These are phyloP conservation scores for Telfairia occidentalis DNA, from an alignment of 331 rosid genomes.

Conservation along the genomic window DNA sequence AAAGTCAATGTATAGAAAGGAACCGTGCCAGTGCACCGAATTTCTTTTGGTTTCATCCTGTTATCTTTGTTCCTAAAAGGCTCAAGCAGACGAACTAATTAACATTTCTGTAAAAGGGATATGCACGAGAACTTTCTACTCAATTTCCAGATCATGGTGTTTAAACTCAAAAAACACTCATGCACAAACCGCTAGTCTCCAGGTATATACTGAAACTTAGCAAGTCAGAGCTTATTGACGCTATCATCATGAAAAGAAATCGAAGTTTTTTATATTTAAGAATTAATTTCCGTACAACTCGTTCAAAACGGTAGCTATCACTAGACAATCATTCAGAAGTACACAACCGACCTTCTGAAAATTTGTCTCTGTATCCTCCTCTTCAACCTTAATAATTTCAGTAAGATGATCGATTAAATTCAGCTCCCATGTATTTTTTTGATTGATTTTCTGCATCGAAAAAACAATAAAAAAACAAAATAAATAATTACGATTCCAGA, in stretches of 20 bases:
- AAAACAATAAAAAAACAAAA: background rate
- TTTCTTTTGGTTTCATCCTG: background rate
- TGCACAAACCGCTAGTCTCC: background rate
- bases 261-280: background rate
- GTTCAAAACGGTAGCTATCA: background rate
- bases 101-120: background rate
- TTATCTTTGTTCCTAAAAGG: background rate
- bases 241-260: background rate
- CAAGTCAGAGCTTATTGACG: background rate
- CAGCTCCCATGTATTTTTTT: constrained; percentile 93
- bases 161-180: background rate
- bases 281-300: background rate
- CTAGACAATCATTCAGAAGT: background rate
- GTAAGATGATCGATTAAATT: constrained; percentile 86
- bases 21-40: background rate
- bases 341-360: constrained; percentile 65
- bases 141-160: background rate
- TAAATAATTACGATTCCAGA: background rate
- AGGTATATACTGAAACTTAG: background rate
- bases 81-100: background rate
- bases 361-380: constrained; percentile 69
- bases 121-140: background rate
- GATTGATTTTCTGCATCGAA: constrained; percentile 80
- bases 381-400: constrained; percentile 73
- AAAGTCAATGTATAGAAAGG: background rate